These are phyloP conservation scores for Nothopassalora personata DNA, from an alignment of 2,329 filamentous ascomycete genomes.

Conservation along the genomic window DNA sequence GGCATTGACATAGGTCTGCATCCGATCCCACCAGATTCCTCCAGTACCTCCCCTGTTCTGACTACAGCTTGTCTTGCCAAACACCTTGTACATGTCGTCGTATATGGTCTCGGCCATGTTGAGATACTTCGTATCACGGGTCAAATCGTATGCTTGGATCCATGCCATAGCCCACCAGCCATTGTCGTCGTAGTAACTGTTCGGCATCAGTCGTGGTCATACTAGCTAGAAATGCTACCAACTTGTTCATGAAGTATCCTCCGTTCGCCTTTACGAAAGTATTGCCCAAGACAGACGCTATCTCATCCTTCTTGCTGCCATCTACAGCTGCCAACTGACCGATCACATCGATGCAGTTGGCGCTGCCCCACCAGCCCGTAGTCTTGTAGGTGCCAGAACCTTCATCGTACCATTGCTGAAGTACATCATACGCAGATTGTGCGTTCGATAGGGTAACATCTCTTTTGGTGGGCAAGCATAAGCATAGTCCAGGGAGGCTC, in stretches of 20 bases:
- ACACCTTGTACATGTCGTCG: slow-evolving; percentile 38
- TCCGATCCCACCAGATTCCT: slow-evolving; percentile 46
- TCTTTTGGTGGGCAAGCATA: neutral
- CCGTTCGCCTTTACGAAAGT: neutral
- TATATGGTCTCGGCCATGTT: slow-evolving; percentile 46
- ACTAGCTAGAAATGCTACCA: neutral
- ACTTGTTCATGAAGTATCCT: neutral
- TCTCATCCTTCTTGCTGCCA: neutral
- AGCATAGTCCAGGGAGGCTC: neutral
- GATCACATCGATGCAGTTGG: neutral
- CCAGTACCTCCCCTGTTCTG: neutral
- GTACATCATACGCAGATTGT: neutral
- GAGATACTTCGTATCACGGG: slow-evolving; percentile 41
- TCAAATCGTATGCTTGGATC: slow-evolving; percentile 51
- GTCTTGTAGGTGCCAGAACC: neutral
- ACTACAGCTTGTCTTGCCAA: slow-evolving; percentile 36
- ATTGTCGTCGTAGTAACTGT: slow-evolving; percentile 49
- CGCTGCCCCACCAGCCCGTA: slow-evolving; percentile 7
- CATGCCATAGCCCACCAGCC: slow-evolving; percentile 50
- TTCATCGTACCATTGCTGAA: slow-evolving; percentile 6
- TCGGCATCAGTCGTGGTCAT: slow-evolving; percentile 10
- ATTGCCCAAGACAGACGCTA: neutral
- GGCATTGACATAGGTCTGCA: slow-evolving; percentile 44
- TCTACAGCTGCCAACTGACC: neutral
- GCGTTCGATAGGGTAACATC: slow-evolving; percentile 1